These are phyloP conservation scores for Pleurostoma richardsiae DNA, from an alignment of 2,329 filamentous ascomycete genomes.

Conservation along the genomic window DNA sequence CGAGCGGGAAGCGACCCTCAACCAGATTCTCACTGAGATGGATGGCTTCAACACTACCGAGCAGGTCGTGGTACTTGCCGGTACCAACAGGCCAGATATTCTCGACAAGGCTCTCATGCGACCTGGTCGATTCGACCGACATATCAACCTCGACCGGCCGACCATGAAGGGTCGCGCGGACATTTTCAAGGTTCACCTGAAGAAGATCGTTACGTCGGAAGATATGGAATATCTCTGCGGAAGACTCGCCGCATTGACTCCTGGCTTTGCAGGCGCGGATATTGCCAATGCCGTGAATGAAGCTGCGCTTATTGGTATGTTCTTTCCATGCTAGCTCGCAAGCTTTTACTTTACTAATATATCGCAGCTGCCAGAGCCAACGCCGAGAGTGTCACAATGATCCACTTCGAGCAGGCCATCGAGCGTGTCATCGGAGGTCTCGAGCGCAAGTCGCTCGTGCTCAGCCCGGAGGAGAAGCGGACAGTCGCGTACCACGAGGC, in stretches of 20 bases:
- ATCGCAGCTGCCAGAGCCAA: slow-evolving; percentile 72
- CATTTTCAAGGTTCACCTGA: slow-evolving; percentile 91
- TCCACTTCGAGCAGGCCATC: slow-evolving; percentile 94
- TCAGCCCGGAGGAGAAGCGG: slow-evolving; percentile 85
- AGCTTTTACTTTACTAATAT: background rate
- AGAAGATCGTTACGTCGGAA: slow-evolving; percentile 90
- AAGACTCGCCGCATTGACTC: slow-evolving; percentile 84
- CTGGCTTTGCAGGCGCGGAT: slow-evolving; percentile 94
- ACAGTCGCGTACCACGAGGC: slow-evolving; percentile 64
- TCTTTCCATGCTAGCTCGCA: background rate
- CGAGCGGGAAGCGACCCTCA: slow-evolving; percentile 92
- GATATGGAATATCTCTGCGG: slow-evolving; percentile 85
- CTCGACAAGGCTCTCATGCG: slow-evolving; percentile 95
- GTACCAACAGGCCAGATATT: slow-evolving; percentile 92
- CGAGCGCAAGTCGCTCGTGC: slow-evolving; percentile 94
- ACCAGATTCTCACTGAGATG: slow-evolving; percentile 99
- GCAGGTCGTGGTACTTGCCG: slow-evolving; percentile 92
- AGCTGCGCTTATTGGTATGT: slow-evolving; percentile 87
- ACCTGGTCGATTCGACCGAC: slow-evolving; percentile 92
- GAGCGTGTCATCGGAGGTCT: slow-evolving; percentile 94
- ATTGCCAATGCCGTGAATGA: slow-evolving; percentile 99
- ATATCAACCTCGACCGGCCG: slow-evolving; percentile 90
- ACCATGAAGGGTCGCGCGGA: slow-evolving; percentile 96
- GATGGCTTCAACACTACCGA: slow-evolving; percentile 97
- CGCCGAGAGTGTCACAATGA: slow-evolving; percentile 77